Evolutionary conservation across 768 basidiomycete genomes (phyloP).

Genomic region (Suillus tomentosus): DNA sequence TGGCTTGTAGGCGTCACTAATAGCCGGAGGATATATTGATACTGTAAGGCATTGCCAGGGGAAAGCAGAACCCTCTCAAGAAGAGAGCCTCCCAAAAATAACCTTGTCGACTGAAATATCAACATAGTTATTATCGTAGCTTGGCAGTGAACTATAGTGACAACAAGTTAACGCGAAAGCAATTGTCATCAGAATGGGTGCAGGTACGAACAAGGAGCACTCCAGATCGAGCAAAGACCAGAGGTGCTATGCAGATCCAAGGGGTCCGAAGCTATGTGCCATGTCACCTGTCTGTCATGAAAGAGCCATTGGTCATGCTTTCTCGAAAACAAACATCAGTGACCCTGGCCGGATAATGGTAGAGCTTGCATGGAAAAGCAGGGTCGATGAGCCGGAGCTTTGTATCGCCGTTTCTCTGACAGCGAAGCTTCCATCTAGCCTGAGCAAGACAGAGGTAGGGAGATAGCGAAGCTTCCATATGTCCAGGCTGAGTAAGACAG

Average conservation of each 20-base stretch:
- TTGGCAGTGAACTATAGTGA: background rate
- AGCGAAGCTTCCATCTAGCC: background rate
- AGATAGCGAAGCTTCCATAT: too few relatives aligned
- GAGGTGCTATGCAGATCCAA: background rate
- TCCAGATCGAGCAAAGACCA: background rate
- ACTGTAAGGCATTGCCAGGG: background rate
- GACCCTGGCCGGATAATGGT: background rate
- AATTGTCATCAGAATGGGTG: background rate
- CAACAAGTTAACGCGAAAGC: background rate
- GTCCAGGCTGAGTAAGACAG: too few relatives aligned
- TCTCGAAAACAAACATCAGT: background rate
- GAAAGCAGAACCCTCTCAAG: background rate
- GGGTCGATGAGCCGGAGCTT: background rate
- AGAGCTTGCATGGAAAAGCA: background rate
- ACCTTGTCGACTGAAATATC: background rate
- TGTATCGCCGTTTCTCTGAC: background rate
- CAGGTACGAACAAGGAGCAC: background rate
- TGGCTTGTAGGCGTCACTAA: background rate
- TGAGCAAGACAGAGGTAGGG: background rate
- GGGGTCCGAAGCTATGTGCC: background rate
- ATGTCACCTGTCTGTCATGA: background rate
- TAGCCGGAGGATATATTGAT: background rate
- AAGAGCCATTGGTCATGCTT: background rate
- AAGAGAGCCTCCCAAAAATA: constrained; percentile 3
- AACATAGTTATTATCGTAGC: background rate